Evolutionary conservation across 1,284 basidiomycete species (phyloP), one percentile per base, ranked within the genome.

Genomic region (Austropuccinia psidii): DNA sequence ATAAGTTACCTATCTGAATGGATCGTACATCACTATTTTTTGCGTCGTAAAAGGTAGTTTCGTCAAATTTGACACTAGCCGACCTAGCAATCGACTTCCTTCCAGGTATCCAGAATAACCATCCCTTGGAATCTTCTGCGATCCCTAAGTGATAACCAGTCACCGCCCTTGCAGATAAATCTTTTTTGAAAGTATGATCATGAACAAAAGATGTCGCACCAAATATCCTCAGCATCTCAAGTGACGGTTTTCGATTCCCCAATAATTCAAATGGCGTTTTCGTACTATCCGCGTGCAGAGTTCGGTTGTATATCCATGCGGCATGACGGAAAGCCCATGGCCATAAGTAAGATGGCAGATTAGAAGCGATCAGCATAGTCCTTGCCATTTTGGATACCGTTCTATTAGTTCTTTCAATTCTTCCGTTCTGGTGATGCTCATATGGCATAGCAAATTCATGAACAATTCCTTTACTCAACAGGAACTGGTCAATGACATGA

Each of bases 351-450:
- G 2, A 13, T 6, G 62, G 62, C 5, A 65, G 33, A 11, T 52
- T 50, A 3, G 24, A 31, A 65, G 47, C 39, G 1, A 65, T 31
- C 2, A 65, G 17, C 4, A 65, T 33, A 4, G 62, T 65, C 4
- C 62, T 9, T 11, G 45, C 62, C 62, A 65, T 65, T 2, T 65
- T 47, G 4, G 47, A 31, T 3, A 65, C 39, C 1, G 45, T 29
- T 15, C 62, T 19, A 19, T 65, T 65, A 4, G 43, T 49, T 19
- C 62, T 2, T 37, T 65, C 62, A 5, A 65, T 47, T 29, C 33
- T 52, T 4, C 62, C 47, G 24, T 66, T 66, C 37, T 66, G 64
- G 19, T 66, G 45, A 15, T 66, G 47, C 19, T 66, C 24, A 29
- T 66, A 66, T 2, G 29, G 45, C 9, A 66, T 21, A 21, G 45